Conservation (phyloP, 2,329 filamentous ascomycete species). For the Xylaria sp. region DNA sequence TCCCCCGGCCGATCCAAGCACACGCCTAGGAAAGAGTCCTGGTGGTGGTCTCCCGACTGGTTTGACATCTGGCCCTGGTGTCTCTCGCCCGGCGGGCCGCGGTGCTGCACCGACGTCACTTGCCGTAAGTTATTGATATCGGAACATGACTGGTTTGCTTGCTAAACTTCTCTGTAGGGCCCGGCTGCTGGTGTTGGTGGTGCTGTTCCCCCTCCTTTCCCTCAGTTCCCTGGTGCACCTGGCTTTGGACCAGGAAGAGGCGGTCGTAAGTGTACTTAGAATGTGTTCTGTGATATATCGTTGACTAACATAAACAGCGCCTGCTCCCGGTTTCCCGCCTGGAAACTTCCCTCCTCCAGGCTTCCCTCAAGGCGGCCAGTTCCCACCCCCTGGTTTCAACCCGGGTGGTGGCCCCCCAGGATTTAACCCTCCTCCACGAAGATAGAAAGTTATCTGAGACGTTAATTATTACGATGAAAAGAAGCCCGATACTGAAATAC, state of each 20-base stretch:
- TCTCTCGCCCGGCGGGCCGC: conserved; percentile 89
- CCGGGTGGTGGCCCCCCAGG: conserved; percentile 68
- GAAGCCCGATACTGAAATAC: conserved; percentile 19
- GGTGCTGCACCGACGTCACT: conserved; percentile 81
- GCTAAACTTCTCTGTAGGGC: conserved; percentile 59
- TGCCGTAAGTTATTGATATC: conserved; percentile 64
- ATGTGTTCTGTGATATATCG: conserved; percentile 10
- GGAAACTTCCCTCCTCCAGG: conserved; percentile 60
- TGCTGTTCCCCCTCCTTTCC: conserved; percentile 67
- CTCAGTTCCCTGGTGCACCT: conserved; percentile 63
- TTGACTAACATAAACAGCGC: conserved; percentile 43
- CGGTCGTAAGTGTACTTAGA: conserved; percentile 60
- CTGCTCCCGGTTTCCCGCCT: conserved; percentile 45
- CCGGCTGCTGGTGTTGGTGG: conserved; percentile 89
- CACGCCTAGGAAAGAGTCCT: conserved; percentile 82
- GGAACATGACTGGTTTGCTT: conserved; percentile 5
- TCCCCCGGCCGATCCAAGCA: conserved; percentile 91
- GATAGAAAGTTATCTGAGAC: conserved; percentile 54
- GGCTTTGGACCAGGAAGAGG: conserved; percentile 63
- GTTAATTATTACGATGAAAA: conserved; percentile 27
- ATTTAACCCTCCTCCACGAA: conserved; percentile 78
- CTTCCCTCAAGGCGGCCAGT: conserved; percentile 57
- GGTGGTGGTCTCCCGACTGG: conserved; percentile 75
- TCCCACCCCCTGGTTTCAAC: conserved; percentile 65
- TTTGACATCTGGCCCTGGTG: conserved; percentile 85